phyloP scores from a whole-genome alignment of 768 basidiomycete species.

The Tricholoma matsutake region DNA sequence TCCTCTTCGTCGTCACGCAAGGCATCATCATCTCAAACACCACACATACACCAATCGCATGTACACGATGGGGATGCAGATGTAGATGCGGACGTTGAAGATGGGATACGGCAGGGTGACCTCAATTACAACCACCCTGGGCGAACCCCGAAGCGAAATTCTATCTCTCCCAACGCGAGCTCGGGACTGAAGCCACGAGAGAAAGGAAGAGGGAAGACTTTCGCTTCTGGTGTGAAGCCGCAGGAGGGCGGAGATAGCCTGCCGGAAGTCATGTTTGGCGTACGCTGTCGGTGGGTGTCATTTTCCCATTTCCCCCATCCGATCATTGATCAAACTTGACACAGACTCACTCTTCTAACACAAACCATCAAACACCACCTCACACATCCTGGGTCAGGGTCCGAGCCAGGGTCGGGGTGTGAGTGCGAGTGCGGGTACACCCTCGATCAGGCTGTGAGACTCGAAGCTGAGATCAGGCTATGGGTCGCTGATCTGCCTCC shows the following conservation, averaged over 20 bases:
- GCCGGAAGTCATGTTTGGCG: conserved; percentile 41
- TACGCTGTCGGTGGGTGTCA: conserved; percentile 57
- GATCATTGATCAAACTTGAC: neutral
- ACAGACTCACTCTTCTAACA: conserved; percentile 60
- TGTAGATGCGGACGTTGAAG: neutral
- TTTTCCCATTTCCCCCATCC: no score
- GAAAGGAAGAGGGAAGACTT: neutral
- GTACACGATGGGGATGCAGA: neutral
- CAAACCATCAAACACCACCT: conserved; percentile 57
- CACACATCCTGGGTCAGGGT: conserved; percentile 21
- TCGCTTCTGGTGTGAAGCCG: neutral
- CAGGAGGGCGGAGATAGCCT: neutral
- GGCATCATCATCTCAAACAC: neutral
- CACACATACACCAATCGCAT: neutral
- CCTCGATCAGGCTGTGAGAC: conserved; percentile 57
- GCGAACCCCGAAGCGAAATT: no score
- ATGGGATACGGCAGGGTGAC: neutral
- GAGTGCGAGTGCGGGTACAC: conserved; percentile 36
- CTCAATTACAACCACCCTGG: no score
- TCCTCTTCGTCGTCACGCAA: neutral
- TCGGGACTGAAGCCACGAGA: neutral
- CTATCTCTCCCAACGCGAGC: no score
- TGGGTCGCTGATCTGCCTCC: conserved; percentile 54
- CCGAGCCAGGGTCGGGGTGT: neutral
- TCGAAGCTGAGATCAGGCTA: conserved; percentile 53